Base-by-base conservation (phyloP, 73 alveolate genomes). In the Paraurostyla sp. region DNA sequence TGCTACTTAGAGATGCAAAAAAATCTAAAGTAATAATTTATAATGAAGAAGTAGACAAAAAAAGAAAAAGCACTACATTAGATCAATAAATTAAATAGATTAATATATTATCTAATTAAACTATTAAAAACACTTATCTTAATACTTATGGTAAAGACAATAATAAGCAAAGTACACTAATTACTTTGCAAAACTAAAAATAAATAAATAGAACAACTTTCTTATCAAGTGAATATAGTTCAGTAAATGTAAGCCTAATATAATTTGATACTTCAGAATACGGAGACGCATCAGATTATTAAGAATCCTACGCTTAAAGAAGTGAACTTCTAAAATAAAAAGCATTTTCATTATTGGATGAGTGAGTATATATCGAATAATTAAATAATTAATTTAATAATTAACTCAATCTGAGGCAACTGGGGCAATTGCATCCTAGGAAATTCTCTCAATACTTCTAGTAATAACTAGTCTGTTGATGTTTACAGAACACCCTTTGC, bases 401-500 rank as follows among this genome's bases (percentile, higher is more conserved):
- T 25, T 52, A 52, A 13, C 69, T n/a, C 69, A 54, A 20, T 54
- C 40, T 54, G 6, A 54, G 30, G 23, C 23, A 4, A 38, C 82
- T 6, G 82, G 82, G 2, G 11, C 82, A 36, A 65, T 65, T 0
- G 82, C 13, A 38, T 65, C 82, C 25, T 65, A 40, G 16, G 82
- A 18, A 38, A 38, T 65, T 65, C 82, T 65, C 18, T 65, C 82
- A 6, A 65, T 65, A 22, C 82, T 65, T 65, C 82, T 65, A 11
- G 82, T 65, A 1, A 65, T 38, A 36, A 65, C 58, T 13, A 65
- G 58, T 65, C 82, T 32, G 25, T 65, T 65, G 13, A 65, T 65
- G 38, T 65, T 65, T 65, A 40, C 82, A 13, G 82, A 65, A 38
- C 82, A 65, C 18, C 82, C 82, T 6, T 36, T 32, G 82, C 82